Evolutionary conservation across 306 rosid genomes (phyloP), one percentile per base, ranked within the genome.

Genomic region (Abrus pulchellus): DNA sequence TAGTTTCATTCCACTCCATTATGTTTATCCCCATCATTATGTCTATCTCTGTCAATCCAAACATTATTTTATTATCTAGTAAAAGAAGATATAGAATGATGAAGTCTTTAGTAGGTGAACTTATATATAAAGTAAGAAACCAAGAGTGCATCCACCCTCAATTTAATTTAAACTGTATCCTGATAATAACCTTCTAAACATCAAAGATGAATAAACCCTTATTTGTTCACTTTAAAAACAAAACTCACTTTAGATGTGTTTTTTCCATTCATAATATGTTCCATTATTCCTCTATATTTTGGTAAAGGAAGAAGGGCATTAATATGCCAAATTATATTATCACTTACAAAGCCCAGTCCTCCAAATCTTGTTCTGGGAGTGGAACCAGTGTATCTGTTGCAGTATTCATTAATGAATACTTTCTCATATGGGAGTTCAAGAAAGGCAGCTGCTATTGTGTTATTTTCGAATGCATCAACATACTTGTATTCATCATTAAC

Each of bases 271-370:
- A 56, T 54, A 50, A 32, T 33, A 54, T 52, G 28, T 14, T 48
- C 63, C 4, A 7, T 10, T 29, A 54, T 54, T 20, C 61, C 32
- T 54, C 33, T 27, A 54, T 28, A 47, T 45, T 45, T 47, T 45
- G 75, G 11, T 69, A 13, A 14, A 40, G 49, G 30, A 9, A 20
- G 36, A 57, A 56, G 12, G 67, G 55, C 52, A 55, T 56, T 11
- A 57, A 28, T 57, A 60, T 75, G 28, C 48, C 12, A 33, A 71
- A 70, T 47, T 34, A 55, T 38, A 36, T 0, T 54, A 48, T 32
- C 54, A 85, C 96, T 93, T 61, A 93, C 96, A 88, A 91, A 93
- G 54, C 90, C 91, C 5, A 89, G 63, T 61, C 97, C 96, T 83
- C 96, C 97, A 79, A 78, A 91, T 80, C 90, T 89, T 59, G 74